Conservation (phyloP, 192 early-diverging fungal genomes). For the Coemansia asiatica region DNA sequence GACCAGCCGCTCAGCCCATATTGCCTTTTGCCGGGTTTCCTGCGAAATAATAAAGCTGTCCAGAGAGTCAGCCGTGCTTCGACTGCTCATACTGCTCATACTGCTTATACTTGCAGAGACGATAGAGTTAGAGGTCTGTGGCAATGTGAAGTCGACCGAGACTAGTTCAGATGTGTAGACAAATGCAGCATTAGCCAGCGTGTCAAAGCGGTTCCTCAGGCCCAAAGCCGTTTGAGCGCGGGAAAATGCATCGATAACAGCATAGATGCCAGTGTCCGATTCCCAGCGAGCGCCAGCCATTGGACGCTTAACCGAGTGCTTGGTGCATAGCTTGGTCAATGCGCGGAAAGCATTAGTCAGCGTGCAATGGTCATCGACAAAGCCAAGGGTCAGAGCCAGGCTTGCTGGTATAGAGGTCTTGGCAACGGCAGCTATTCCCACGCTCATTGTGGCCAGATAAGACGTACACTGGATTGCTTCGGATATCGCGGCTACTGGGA, state of each 20-base stretch:
- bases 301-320: slow-evolving; percentile 34
- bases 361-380: slow-evolving; percentile 11
- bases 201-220: slow-evolving; percentile 43
- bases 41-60: not conserved
- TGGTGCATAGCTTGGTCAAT: slow-evolving; percentile 38
- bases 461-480: slow-evolving; percentile 35
- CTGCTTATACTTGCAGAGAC: not conserved
- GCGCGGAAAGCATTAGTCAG: slow-evolving; percentile 22
- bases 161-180: slow-evolving; percentile 13
- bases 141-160: not conserved
- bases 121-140: slow-evolving; percentile 1
- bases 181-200: slow-evolving; percentile 38
- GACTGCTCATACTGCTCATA: slow-evolving; percentile 5
- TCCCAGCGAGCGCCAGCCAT: slow-evolving; percentile 30
- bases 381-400: slow-evolving; percentile 19
- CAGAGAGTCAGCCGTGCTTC: not conserved
- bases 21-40: not conserved
- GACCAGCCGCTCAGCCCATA: slow-evolving; percentile 19
- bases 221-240: slow-evolving; percentile 29
- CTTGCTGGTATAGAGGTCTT: slow-evolving; percentile 41
- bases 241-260: slow-evolving; percentile 34
- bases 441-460: slow-evolving; percentile 32
- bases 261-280: slow-evolving; percentile 27
- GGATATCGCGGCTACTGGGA: slow-evolving; percentile 13
- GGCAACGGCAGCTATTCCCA: slow-evolving; percentile 31